Evolutionary conservation across 2,329 filamentous ascomycete species (phyloP).

Genomic region (Raffaelea albimanens): DNA sequence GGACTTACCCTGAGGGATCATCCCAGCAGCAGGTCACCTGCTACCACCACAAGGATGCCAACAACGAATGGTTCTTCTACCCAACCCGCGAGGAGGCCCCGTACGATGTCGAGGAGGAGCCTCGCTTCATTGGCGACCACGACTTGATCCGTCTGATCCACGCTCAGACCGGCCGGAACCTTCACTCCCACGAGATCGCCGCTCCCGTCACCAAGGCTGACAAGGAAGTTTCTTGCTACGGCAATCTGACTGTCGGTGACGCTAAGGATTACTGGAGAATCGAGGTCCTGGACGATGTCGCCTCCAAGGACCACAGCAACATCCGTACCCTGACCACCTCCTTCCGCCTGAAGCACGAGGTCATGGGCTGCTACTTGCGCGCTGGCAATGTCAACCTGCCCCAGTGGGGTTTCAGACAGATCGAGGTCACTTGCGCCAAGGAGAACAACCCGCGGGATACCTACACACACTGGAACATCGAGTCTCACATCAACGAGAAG

Average conservation of each 20-base stretch:
- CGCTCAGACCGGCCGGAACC: slow-evolving; percentile 88
- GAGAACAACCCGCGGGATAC: slow-evolving; percentile 85
- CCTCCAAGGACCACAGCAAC: slow-evolving; percentile 73
- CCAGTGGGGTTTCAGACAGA: slow-evolving; percentile 99
- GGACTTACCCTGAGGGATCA: slow-evolving; percentile 86
- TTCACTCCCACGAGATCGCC: slow-evolving; percentile 86
- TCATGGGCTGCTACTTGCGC: slow-evolving; percentile 84
- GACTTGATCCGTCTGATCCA: slow-evolving; percentile 81
- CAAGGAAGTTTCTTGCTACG: slow-evolving; percentile 90
- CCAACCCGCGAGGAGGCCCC: slow-evolving; percentile 73
- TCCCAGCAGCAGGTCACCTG: slow-evolving; percentile 94
- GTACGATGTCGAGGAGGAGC: slow-evolving; percentile 61
- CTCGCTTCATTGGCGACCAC: slow-evolving; percentile 69
- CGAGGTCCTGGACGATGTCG: slow-evolving; percentile 83
- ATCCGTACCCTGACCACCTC: slow-evolving; percentile 87
- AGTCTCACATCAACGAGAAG: slow-evolving; percentile 88
- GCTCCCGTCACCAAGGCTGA: slow-evolving; percentile 85
- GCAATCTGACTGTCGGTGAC: slow-evolving; percentile 89
- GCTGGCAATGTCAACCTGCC: slow-evolving; percentile 94
- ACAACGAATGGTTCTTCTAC: slow-evolving; percentile 99
- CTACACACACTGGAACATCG: slow-evolving; percentile 98
- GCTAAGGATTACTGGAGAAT: slow-evolving; percentile 97
- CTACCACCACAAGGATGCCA: slow-evolving; percentile 98
- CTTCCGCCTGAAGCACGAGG: slow-evolving; percentile 77
- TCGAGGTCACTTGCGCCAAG: slow-evolving; percentile 92